Percentiles rank a stretch among this genome's conserved stretches.
Conservation (phyloP, 2,329 filamentous ascomycete species). For the Diaporthe nobilis region DNA sequence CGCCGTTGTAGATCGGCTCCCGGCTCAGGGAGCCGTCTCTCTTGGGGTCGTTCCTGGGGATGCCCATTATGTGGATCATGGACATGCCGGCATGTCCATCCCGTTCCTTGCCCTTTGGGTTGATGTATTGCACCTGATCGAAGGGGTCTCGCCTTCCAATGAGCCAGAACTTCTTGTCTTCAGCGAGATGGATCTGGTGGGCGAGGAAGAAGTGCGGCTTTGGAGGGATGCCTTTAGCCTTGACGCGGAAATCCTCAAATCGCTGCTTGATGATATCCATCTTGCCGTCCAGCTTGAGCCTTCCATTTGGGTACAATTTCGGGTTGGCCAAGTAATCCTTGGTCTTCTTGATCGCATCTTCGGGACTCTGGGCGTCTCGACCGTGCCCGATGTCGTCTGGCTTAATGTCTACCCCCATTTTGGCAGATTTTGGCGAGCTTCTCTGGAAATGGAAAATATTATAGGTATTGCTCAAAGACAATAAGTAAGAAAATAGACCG, state of each 20-base stretch:
- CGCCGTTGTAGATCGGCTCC: constrained; percentile 27
- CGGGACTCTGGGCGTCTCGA: constrained; percentile 23
- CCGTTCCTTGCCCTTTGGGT: constrained; percentile 3
- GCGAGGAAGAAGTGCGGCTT: constrained; percentile 19
- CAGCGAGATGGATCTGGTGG: constrained; percentile 26
- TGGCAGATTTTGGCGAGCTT: background rate
- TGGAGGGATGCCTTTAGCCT: constrained; percentile 12
- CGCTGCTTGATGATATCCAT: constrained; percentile 18
- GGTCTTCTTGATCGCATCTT: constrained; percentile 24
- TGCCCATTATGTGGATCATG: constrained; percentile 24
- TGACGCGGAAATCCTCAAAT: constrained; percentile 20
- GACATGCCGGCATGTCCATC: constrained; percentile 24
- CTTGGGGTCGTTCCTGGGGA: constrained; percentile 18
- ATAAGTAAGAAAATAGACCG: background rate
- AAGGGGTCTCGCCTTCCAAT: constrained; percentile 19
- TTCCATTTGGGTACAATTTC: constrained; percentile 24
- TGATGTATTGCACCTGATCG: constrained; percentile 28
- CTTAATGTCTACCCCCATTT: constrained; percentile 13
- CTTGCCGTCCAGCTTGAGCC: constrained; percentile 15
- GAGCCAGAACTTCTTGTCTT: constrained; percentile 22
- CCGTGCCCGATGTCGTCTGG: constrained; percentile 18
- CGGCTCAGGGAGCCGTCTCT: constrained; percentile 9
- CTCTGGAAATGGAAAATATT: background rate
- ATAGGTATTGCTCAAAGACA: background rate
- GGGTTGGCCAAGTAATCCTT: constrained; percentile 16